Conservation (phyloP, 352 stramenopile genomes). For the Pythium coloratum region DNA sequence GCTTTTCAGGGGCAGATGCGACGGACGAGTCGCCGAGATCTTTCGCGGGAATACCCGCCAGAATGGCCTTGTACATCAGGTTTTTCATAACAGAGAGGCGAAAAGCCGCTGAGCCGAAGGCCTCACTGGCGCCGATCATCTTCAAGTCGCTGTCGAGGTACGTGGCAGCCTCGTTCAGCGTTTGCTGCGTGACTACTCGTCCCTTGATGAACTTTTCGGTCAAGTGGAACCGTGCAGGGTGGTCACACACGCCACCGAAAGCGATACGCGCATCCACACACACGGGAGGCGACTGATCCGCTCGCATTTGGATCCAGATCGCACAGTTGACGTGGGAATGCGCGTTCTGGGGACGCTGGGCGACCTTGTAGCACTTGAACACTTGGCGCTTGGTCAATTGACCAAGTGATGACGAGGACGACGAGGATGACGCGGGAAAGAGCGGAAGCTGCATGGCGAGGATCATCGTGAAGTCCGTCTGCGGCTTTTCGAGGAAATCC, state of each 20-base stretch:
- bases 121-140: slow-evolving; percentile 32
- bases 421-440: neutral
- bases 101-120: slow-evolving; percentile 31
- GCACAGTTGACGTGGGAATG: slow-evolving; percentile 63
- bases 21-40: slow-evolving; percentile 20
- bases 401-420: neutral
- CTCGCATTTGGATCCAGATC: slow-evolving; percentile 27
- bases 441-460: slow-evolving; percentile 33
- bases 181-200: slow-evolving; percentile 22
- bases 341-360: slow-evolving; percentile 46
- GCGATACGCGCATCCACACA: slow-evolving; percentile 29
- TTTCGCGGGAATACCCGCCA: slow-evolving; percentile 7
- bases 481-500: slow-evolving; percentile 26
- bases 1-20: slow-evolving; percentile 18
- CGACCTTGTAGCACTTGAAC: slow-evolving; percentile 53
- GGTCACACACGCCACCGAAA: slow-evolving; percentile 39
- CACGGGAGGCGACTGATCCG: slow-evolving; percentile 15
- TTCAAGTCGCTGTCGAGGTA: slow-evolving; percentile 25
- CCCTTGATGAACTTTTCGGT: slow-evolving; percentile 30
- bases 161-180: slow-evolving; percentile 12
- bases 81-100: slow-evolving; percentile 35
- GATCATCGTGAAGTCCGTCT: slow-evolving; percentile 29
- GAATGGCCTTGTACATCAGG: slow-evolving; percentile 35
- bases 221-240: slow-evolving; percentile 25
- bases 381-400: slow-evolving; percentile 7